A percentile compares a stretch with the other conserved stretches of the same genome.
Evolutionary conservation across 1,284 basidiomycete genomes (phyloP).

Genomic region (Naganishia cerealis): DNA sequence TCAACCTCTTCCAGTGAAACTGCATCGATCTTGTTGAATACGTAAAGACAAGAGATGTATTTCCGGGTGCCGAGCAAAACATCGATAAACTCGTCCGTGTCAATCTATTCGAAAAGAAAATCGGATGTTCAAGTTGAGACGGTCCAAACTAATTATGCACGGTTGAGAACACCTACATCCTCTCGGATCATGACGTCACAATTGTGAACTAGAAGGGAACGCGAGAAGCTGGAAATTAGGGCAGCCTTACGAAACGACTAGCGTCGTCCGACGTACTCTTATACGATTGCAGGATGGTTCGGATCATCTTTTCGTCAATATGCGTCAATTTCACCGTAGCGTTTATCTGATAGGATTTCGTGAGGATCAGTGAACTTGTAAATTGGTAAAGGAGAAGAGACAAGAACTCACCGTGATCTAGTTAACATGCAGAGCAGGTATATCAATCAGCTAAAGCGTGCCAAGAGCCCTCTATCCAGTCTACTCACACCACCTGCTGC

Average conservation of each 20-base stretch:
- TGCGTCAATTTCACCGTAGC: slow-evolving; percentile 88
- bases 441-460: background rate
- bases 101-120: slow-evolving; percentile 63
- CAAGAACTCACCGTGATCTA: slow-evolving; percentile 60
- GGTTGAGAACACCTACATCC: slow-evolving; percentile 64
- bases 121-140: slow-evolving; percentile 23
- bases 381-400: slow-evolving; percentile 9
- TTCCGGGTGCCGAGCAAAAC: slow-evolving; percentile 91
- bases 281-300: slow-evolving; percentile 84
- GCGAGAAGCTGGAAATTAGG: slow-evolving; percentile 13
- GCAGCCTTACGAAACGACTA: slow-evolving; percentile 55
- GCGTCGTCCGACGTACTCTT: slow-evolving; percentile 48
- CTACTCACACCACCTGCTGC: slow-evolving; percentile 81
- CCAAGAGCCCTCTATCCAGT: background rate
- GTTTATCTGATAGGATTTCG: slow-evolving; percentile 63
- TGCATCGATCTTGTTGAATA: slow-evolving; percentile 90
- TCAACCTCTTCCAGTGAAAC: slow-evolving; percentile 88
- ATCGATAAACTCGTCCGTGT: slow-evolving; percentile 95
- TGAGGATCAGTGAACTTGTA: slow-evolving; percentile 18
- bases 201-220: slow-evolving; percentile 67
- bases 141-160: slow-evolving; percentile 6
- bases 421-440: background rate
- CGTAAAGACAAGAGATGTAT: slow-evolving; percentile 88
- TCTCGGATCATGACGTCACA: slow-evolving; percentile 96
- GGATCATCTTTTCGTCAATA: slow-evolving; percentile 91